Conservation (phyloP, 1,139 yeast species). For the Geotrichum phurueaensis region DNA sequence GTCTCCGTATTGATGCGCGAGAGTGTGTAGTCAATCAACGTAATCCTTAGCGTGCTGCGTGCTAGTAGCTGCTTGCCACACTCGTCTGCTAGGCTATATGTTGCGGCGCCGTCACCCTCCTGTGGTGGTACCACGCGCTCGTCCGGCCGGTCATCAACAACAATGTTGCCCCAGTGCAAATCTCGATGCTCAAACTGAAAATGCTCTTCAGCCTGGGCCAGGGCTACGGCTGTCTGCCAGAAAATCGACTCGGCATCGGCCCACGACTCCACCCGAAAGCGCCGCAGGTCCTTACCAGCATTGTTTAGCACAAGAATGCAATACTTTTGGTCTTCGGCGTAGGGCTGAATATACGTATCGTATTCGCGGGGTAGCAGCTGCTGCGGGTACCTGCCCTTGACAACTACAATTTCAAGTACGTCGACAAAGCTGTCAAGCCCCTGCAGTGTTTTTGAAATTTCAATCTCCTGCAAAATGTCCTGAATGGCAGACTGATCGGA, state of each 20-base stretch:
- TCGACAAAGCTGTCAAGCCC: slow-evolving; percentile 41
- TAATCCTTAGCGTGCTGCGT: slow-evolving; percentile 35
- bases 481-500: slow-evolving; percentile 40
- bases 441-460: slow-evolving; percentile 39
- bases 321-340: slow-evolving; percentile 37
- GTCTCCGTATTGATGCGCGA: slow-evolving; percentile 41
- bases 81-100: slow-evolving; percentile 3
- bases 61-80: slow-evolving; percentile 16
- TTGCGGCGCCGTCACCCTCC: neutral
- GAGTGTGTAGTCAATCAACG: slow-evolving; percentile 52
- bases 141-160: slow-evolving; percentile 25
- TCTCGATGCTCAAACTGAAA: slow-evolving; percentile 62
- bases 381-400: slow-evolving; percentile 43
- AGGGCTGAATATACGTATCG: slow-evolving; percentile 31
- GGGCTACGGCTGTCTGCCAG: slow-evolving; percentile 44
- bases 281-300: slow-evolving; percentile 47
- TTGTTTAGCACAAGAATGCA: slow-evolving; percentile 43
- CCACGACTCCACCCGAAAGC: slow-evolving; percentile 44
- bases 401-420: slow-evolving; percentile 42
- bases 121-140: neutral
- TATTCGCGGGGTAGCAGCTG: slow-evolving; percentile 44
- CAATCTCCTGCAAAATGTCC: slow-evolving; percentile 45
- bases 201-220: slow-evolving; percentile 47
- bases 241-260: slow-evolving; percentile 49
- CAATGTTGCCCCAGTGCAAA: slow-evolving; percentile 56